Evolutionary conservation across 257 asterid species (phyloP), one percentile per base, ranked within the genome.

Genomic region (Primulina eburnea): DNA sequence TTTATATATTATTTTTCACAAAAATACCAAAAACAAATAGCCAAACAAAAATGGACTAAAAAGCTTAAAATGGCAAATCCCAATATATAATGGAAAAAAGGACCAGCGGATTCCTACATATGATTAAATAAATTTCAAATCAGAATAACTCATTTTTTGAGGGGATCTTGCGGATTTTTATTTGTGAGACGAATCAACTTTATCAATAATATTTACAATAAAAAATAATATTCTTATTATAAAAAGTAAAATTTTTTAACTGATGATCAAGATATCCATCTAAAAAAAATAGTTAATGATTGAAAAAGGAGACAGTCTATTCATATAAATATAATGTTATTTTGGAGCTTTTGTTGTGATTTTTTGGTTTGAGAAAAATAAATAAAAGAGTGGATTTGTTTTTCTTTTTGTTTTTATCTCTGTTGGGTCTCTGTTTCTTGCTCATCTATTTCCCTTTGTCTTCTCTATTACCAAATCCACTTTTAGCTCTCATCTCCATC

Each of bases 401-500:
- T 21, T 74, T 71, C 77, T 67, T 37, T 32, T 65, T 28, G 61
- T 26, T 35, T 65, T 70, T 11, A 11, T 17, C 66, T n/a, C 40
- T 63, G 67, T 63, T 21, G 16, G 7, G 57, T 50, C 21, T 50
- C 8, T 50, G 57, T 50, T 50, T 50, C 57, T 50, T 50, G 8
- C 0, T 50, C 34, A 7, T 20, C 57, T 56, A 4, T n/a, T 28
- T 60, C 17, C 59, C 24, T 71, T 60, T 75, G 63, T 78, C 67
- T 73, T 58, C 60, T 73, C 26, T 35, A 60, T 20, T 64, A 18
- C 69, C 55, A 11, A 62, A 9, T 73, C 69, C 47, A 35, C 74
- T 63, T 65, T 67, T 60, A 26, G 20, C 73, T 37, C 59, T 66
- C 73, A 7, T 70, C 81, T 50, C 71, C 65, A 43, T 61, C 69